Evolutionary conservation across 169 alveolate genomes (phyloP).

Genomic region (Plasmodium coatneyi): DNA sequence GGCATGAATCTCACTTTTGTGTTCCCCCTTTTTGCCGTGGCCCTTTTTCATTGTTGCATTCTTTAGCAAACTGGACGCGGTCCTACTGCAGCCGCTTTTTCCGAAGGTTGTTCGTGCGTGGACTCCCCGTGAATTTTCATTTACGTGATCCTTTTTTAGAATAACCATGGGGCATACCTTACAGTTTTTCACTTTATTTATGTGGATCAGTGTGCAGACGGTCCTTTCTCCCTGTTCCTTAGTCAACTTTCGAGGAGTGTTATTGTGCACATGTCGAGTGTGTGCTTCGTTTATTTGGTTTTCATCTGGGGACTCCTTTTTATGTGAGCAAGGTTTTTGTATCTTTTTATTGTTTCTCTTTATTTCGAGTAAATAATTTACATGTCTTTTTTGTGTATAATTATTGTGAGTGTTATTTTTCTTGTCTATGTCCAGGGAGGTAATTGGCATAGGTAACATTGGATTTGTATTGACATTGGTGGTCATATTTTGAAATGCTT

Average conservation of each 20-base stretch:
- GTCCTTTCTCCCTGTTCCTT: neutral
- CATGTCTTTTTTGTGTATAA: neutral
- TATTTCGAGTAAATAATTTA: neutral
- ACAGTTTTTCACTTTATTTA: conserved; percentile 1
- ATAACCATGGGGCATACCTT: neutral
- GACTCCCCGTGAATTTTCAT: neutral
- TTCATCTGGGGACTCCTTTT: neutral
- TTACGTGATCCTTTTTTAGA: neutral
- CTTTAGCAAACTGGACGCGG: neutral
- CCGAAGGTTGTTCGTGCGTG: neutral
- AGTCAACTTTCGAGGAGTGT: neutral
- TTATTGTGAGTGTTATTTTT: neutral
- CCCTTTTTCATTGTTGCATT: conserved; percentile 3
- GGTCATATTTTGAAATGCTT: conserved; percentile 15
- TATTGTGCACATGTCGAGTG: neutral
- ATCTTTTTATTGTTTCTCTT: conserved; percentile 1
- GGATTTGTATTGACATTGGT: neutral
- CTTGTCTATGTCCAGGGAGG: neutral
- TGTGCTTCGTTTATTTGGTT: neutral
- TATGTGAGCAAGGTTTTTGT: neutral
- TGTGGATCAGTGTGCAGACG: conserved; percentile 2
- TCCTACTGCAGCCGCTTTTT: neutral
- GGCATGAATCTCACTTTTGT: neutral
- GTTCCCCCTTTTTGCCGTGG: neutral
- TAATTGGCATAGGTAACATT: neutral